These are phyloP conservation scores for Fusarium illudens DNA, from an alignment of 2,329 filamentous ascomycete genomes.

Conservation along the genomic window DNA sequence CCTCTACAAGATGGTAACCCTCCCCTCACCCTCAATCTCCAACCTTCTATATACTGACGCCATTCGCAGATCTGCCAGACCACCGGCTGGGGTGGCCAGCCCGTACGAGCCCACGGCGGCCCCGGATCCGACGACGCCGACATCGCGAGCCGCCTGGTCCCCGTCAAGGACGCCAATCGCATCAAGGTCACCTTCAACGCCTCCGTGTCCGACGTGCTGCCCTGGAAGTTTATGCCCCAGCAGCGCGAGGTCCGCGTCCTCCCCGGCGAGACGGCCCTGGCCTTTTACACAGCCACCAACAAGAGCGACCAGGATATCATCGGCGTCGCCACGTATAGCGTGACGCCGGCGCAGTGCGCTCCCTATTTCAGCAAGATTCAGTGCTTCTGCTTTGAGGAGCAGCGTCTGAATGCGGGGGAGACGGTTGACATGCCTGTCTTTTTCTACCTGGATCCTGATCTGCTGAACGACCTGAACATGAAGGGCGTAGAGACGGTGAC, in stretches of 20 bases:
- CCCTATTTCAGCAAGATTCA: conserved; percentile 99
- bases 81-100: conserved; percentile 92
- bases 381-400: conserved; percentile 98
- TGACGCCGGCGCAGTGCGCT: conserved; percentile 93
- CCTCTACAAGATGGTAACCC: conserved; percentile 81
- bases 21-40: no score
- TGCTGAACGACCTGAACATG: conserved; percentile 92
- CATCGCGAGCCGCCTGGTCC: conserved; percentile 78
- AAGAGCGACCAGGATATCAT: conserved; percentile 92
- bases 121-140: conserved; percentile 64
- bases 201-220: conserved; percentile 91
- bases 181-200: conserved; percentile 96
- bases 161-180: conserved; percentile 81
- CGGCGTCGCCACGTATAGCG: conserved; percentile 96
- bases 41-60: neutral
- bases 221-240: conserved; percentile 97
- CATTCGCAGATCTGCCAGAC: conserved; percentile 77
- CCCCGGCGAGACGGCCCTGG: conserved; percentile 94
- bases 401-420: conserved; percentile 92
- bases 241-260: conserved; percentile 96
- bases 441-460: conserved; percentile 97
- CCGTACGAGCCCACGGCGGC: conserved; percentile 77
- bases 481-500: conserved; percentile 94
- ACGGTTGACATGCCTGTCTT: conserved; percentile 99
- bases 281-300: conserved; percentile 98